A percentile compares a stretch with the other conserved stretches of the same genome.
Conservation (phyloP, 805 yeast species). For the Metschnikowia borealis region DNA sequence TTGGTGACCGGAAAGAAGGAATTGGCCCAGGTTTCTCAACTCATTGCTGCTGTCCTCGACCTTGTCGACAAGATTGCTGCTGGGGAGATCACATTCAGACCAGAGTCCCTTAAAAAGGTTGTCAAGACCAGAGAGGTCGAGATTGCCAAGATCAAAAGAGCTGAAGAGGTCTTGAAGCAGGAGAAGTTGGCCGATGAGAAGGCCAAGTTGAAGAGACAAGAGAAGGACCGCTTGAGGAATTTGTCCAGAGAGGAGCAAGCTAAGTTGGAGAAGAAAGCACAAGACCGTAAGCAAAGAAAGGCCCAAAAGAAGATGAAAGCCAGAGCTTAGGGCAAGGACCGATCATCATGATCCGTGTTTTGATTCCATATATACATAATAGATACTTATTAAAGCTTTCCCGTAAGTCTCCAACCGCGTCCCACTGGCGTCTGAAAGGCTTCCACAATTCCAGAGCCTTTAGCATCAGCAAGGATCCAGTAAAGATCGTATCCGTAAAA, state of each 20-base stretch:
- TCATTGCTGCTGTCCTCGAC: conserved; percentile 54
- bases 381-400: conserved; percentile 30
- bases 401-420: conserved; percentile 55
- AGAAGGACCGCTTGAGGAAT: conserved; percentile 53
- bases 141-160: conserved; percentile 61
- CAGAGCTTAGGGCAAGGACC: conserved; percentile 21
- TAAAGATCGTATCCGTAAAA: conserved; percentile 47
- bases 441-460: conserved; percentile 51
- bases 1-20: conserved; percentile 50
- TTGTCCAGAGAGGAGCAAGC: conserved; percentile 75
- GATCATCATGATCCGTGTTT: not conserved
- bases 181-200: conserved; percentile 70
- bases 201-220: conserved; percentile 63
- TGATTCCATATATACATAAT: not conserved
- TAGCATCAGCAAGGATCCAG: conserved; percentile 49
- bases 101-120: conserved; percentile 74
- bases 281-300: conserved; percentile 79
- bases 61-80: conserved; percentile 58
- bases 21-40: conserved; percentile 42
- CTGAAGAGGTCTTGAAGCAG: conserved; percentile 58
- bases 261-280: conserved; percentile 71
- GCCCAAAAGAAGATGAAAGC: conserved; percentile 57
- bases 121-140: conserved; percentile 75
- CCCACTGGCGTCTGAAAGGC: conserved; percentile 53
- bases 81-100: conserved; percentile 51